Evolutionary conservation across 176 grass and related monocot species (phyloP), one percentile per base, ranked within the genome.

Genomic region (Ananas comosus): DNA sequence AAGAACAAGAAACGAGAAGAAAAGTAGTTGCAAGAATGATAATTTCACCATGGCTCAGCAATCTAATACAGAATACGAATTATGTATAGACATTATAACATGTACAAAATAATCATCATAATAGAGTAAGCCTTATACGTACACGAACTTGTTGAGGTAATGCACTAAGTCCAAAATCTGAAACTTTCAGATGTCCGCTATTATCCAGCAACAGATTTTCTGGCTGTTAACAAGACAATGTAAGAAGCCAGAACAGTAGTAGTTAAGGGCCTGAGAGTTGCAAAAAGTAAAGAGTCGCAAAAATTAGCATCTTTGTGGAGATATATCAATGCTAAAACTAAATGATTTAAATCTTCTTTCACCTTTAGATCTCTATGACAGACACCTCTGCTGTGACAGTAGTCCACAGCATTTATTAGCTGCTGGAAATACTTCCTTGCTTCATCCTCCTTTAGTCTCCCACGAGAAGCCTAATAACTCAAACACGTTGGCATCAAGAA

Each of bases 371-470:
- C 95, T 64, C 95, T 72, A 74, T 99, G 95, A 74, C 72, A 99
- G 51, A 99, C 95, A 7, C 89, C 85, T 94, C 90, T 84, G 78
- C 95, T 99, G 66, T 99, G 95, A 64, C 95, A 93, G 70, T 99
- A 99, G 76, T 99, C 95, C n/a, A 99, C 90, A 51, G 95, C 85
- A 65, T 99, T 93, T 81, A 93, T 88, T 54, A 99, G 57, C 68
- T 99, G 95, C 65, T 99, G 95, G 64, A 99, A 94, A 82, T 99
- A 99, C 68, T 99, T 94, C 76, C 95, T 93, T 1, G 95, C 90
- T 50, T 94, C 90, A 64, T 94, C 95, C 82, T 99, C 95, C 74
- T 91, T 94, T 33, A 99, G 66, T 83, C 72, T 93, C 54, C 95
- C 95, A 14, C 63, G 73, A 7, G 89, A 81, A 71, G 89, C 84